Evolutionary conservation across 169 alveolate species (phyloP).

Genomic region (Plasmodium inui): DNA sequence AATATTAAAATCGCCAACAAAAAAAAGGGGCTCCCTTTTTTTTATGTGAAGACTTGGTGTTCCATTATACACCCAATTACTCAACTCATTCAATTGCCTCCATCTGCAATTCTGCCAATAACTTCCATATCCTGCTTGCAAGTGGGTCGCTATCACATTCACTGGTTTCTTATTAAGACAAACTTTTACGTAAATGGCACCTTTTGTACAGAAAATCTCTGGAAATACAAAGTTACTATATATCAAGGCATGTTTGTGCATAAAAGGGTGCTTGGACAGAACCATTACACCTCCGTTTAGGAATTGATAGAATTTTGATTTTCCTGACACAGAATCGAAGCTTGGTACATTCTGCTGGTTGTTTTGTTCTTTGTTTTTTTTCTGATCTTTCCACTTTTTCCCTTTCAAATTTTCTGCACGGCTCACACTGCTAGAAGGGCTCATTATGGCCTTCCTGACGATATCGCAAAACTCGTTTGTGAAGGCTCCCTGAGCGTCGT

Average conservation of each 20-base stretch:
- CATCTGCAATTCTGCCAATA: conserved; percentile 76
- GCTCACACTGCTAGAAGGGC: not conserved
- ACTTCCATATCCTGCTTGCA: conserved; percentile 83
- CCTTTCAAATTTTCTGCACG: not conserved
- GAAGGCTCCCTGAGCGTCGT: not conserved
- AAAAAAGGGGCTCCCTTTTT: conserved; percentile 75
- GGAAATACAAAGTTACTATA: conserved; percentile 76
- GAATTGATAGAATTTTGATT: conserved; percentile 70
- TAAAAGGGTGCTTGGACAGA: conserved; percentile 78
- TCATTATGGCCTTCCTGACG: not conserved
- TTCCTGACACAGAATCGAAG: conserved; percentile 78
- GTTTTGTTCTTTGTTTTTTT: not conserved
- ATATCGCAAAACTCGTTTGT: not conserved
- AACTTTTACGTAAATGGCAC: conserved; percentile 86
- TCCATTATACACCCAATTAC: conserved; percentile 83
- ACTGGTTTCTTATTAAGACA: conserved; percentile 75
- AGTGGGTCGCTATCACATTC: conserved; percentile 88
- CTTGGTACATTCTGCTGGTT: conserved; percentile 16
- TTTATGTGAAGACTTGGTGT: conserved; percentile 62
- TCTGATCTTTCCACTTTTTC: not conserved
- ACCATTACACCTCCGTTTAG: conserved; percentile 81
- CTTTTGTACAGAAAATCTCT: conserved; percentile 81
- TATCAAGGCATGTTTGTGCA: conserved; percentile 80
- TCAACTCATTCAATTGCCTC: conserved; percentile 81
- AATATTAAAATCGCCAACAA: conserved; percentile 67